Base-by-base conservation (phyloP, 306 rosid genomes). In the Sicyos baderoa region DNA sequence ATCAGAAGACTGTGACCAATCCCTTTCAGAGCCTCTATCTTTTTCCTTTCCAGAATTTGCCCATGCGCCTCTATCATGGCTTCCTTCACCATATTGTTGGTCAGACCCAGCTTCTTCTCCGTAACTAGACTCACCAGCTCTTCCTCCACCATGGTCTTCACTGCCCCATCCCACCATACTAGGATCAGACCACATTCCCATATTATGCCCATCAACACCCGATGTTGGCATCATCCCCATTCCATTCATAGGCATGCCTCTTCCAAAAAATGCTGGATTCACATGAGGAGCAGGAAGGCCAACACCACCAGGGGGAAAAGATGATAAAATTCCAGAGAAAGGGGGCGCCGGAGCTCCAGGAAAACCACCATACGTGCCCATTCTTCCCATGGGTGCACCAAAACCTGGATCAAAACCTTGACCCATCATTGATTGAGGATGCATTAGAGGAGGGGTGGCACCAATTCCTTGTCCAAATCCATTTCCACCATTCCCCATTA, bases 141-240 rank as follows among this genome's bases (percentile, higher is more conserved):
- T 82, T 29, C 97, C 97, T 50, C 91, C 89, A 72, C 91, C 99
- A 52, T 70, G 97, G 32, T 90, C 99, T 44, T 90, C 95, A 59
- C 86, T 88, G 27, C 84, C 91, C 99, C 99, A 94, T 76, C 86
- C 96, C 52, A 91, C 96, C 97, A 94, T 88, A 75, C 56, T 88
- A 42, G 99, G 97, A 79, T 94, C 97, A 0, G 90, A 66, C 99
- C 97, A 94, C 97, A 94, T 94, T 71, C 97, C 99, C 95, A 88
- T 88, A 76, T 94, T 88, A 73, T 91, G 96, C 48, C 95, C 99
- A 62, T 90, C 99, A 68, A 90, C 86, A 47, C 91, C 91, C 0
- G 97, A 65, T 21, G 88, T 17, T 0, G 95, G 95, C 88, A 94
- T 94, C 99, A 94, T 94, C 69, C 99, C 97, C 97, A 94, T 88